These are phyloP conservation scores for Aquilaria yunnanensis DNA, from an alignment of 345 rosid genomes.

Conservation along the genomic window DNA sequence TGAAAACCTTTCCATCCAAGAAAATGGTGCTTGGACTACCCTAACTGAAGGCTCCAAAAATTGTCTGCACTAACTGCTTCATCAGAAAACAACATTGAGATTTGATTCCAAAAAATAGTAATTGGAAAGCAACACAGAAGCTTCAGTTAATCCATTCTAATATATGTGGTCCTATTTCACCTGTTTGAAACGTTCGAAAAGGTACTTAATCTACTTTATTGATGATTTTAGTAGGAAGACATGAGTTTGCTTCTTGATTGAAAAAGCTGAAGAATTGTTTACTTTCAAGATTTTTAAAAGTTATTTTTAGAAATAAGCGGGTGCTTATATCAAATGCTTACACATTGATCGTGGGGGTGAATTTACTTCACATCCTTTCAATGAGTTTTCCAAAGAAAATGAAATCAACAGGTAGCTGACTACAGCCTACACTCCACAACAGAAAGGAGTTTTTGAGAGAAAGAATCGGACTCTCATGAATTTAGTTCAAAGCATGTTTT, in stretches of 20 bases:
- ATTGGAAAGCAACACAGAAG: neutral
- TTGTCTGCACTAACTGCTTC: neutral
- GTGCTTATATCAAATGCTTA: too few relatives aligned
- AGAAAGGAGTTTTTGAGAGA: neutral
- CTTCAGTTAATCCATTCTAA: neutral
- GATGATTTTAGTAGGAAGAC: neutral
- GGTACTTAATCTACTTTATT: neutral
- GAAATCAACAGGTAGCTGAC: too few relatives aligned
- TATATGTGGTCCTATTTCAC: neutral
- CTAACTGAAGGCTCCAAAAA: neutral
- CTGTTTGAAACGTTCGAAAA: neutral
- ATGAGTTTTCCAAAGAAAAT: too few relatives aligned
- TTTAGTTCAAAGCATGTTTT: slow-evolving; percentile 7
- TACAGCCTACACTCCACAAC: too few relatives aligned
- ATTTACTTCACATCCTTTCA: too few relatives aligned
- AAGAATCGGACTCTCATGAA: slow-evolving; percentile 7
- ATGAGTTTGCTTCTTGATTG: too few relatives aligned
- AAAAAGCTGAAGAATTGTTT: neutral
- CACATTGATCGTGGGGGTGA: too few relatives aligned
- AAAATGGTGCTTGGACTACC: neutral
- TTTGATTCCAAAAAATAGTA: neutral
- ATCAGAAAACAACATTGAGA: neutral
- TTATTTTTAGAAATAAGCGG: too few relatives aligned
- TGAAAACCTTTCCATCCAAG: neutral
- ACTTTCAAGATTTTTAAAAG: neutral